phyloP scores from a whole-genome alignment of 1,139 yeast genomes.

The Saccharomyces pastorianus region DNA sequence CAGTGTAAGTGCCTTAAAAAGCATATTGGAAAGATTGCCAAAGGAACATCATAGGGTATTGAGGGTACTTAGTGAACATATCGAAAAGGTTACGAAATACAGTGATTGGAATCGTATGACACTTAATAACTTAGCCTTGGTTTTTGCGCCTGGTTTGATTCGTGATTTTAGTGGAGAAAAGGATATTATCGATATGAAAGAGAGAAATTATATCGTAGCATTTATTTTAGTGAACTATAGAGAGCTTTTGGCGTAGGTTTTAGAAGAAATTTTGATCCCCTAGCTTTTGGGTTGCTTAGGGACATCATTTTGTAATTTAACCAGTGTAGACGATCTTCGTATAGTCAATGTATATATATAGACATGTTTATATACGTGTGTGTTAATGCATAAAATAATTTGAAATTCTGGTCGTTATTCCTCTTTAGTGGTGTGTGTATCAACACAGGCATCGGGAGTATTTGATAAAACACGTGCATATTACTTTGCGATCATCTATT shows the following conservation, averaged over 20 bases:
- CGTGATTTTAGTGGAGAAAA: conserved; percentile 74
- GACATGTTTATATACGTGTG: conserved; percentile 1
- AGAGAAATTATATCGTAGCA: conserved; percentile 73
- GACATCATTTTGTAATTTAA: no score
- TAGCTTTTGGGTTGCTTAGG: not conserved
- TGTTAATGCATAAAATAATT: not conserved
- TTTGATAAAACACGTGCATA: not conserved
- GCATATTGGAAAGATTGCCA: conserved; percentile 46
- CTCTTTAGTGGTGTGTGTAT: not conserved
- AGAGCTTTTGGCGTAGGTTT: conserved; percentile 10
- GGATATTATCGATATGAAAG: conserved; percentile 81
- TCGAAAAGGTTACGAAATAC: conserved; percentile 46
- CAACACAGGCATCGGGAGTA: not conserved
- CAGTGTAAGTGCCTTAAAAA: conserved; percentile 31
- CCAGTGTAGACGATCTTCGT: not conserved
- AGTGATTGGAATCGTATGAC: conserved; percentile 64
- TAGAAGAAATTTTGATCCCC: not conserved
- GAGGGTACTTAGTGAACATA: conserved; percentile 51
- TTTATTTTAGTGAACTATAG: conserved; percentile 49
- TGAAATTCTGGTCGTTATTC: not conserved
- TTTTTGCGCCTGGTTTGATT: conserved; percentile 90
- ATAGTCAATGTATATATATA: not conserved
- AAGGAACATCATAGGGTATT: conserved; percentile 57
- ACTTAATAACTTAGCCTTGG: conserved; percentile 74
- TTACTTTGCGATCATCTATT: not conserved